Conservation (phyloP, 1,284 basidiomycete species). For the Microbotryomycetes sp. region DNA sequence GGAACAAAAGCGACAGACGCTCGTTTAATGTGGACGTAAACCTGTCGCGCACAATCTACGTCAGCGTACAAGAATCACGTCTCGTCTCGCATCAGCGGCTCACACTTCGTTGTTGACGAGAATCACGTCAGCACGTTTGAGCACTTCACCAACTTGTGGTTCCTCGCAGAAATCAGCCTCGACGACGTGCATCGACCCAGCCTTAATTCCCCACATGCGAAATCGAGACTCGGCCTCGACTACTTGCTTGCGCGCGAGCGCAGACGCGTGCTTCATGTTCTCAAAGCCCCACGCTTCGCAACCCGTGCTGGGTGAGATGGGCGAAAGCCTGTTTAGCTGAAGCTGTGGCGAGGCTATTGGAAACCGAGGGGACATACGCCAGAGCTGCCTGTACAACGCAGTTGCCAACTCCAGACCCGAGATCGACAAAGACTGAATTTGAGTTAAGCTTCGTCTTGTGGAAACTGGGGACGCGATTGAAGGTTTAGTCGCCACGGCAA, state of each 20-base stretch:
- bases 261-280: constrained; percentile 48
- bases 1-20: constrained; percentile 49
- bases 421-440: constrained; percentile 46
- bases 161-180: constrained; percentile 50
- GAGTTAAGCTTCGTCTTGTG: constrained; percentile 41
- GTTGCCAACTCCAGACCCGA: constrained; percentile 54
- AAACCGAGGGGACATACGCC: constrained; percentile 35
- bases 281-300: constrained; percentile 49
- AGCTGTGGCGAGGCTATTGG: not conserved
- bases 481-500: not conserved
- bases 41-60: too few relatives aligned
- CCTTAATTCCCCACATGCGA: constrained; percentile 49
- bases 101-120: constrained; percentile 53
- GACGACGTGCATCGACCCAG: constrained; percentile 45
- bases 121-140: constrained; percentile 50
- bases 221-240: constrained; percentile 47
- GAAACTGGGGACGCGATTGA: constrained; percentile 32
- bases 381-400: constrained; percentile 51
- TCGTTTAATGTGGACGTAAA: constrained; percentile 51
- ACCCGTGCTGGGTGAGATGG: constrained; percentile 40
- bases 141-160: constrained; percentile 38
- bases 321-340: not conserved
- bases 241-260: constrained; percentile 48
- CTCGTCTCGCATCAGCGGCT: too few relatives aligned
- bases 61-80: too few relatives aligned